These are phyloP conservation scores for Diaporthe eres DNA, from an alignment of 2,329 filamentous ascomycete genomes.

Conservation along the genomic window DNA sequence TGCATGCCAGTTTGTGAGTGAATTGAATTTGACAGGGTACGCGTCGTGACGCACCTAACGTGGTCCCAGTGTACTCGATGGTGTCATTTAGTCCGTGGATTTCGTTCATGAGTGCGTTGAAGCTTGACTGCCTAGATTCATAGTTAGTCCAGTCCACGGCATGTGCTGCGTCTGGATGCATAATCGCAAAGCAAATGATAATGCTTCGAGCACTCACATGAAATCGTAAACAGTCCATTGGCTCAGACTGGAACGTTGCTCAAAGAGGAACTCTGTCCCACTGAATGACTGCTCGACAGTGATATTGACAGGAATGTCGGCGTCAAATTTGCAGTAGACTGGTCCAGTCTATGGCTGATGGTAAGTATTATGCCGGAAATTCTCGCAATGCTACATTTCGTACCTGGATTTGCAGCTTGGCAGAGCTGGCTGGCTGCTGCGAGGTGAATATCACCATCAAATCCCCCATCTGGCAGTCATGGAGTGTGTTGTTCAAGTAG, in stretches of 20 bases:
- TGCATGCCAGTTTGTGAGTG: background rate
- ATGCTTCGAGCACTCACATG: slow-evolving; percentile 3
- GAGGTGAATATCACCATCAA: slow-evolving; percentile 37
- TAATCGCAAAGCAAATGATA: background rate
- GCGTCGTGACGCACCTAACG: background rate
- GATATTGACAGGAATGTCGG: slow-evolving; percentile 27
- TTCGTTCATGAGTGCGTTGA: slow-evolving; percentile 5
- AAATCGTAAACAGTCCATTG: slow-evolving; percentile 37
- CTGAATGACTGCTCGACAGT: slow-evolving; percentile 37
- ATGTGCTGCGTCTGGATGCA: background rate
- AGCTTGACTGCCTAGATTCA: slow-evolving; percentile 28
- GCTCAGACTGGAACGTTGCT: slow-evolving; percentile 36
- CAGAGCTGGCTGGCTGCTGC: slow-evolving; percentile 27
- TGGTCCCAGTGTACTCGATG: slow-evolving; percentile 31
- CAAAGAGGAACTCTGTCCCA: slow-evolving; percentile 37
- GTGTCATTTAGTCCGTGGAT: slow-evolving; percentile 34
- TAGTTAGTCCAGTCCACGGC: background rate
- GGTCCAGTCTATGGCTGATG: slow-evolving; percentile 22
- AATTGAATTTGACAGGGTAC: too few relatives aligned
- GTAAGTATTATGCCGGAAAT: background rate
- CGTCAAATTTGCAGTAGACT: slow-evolving; percentile 32
- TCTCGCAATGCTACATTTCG: background rate
- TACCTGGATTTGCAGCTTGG: slow-evolving; percentile 33
- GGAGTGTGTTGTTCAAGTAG: slow-evolving; percentile 39
- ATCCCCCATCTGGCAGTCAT: slow-evolving; percentile 24